Conservation (phyloP, 768 basidiomycete species). For the Suillus discolor region DNA sequence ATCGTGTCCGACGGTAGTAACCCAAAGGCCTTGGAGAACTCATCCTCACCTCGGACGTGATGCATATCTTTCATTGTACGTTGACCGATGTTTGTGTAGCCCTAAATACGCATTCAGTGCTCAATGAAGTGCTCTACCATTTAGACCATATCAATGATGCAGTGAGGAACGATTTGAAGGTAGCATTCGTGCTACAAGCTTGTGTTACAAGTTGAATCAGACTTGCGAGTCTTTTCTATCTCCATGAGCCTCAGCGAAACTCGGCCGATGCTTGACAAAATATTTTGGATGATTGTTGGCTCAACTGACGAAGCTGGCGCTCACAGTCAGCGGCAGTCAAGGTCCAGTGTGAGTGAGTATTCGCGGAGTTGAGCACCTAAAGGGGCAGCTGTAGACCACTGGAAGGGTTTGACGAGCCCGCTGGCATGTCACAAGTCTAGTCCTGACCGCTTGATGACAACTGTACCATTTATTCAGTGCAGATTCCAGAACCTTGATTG, state of each 20-base stretch:
- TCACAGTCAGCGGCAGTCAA: neutral
- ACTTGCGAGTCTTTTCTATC: neutral
- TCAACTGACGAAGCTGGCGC: neutral
- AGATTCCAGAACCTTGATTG: neutral
- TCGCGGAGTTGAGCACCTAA: neutral
- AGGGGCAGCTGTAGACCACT: neutral
- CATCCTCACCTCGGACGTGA: neutral
- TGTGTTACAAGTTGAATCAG: neutral
- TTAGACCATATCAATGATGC: neutral
- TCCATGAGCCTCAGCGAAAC: neutral
- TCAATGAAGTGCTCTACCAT: neutral
- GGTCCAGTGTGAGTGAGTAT: neutral
- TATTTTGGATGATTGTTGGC: neutral
- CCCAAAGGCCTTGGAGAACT: neutral
- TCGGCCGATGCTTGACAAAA: neutral
- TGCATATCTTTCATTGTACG: constrained; percentile 1
- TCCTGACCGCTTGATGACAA: neutral
- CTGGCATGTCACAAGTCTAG: neutral
- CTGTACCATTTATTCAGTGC: neutral
- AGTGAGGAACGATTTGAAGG: neutral
- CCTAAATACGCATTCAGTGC: neutral
- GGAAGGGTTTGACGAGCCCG: neutral
- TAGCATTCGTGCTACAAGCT: neutral
- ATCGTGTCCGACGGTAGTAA: neutral
- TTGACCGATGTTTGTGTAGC: neutral